Conservation (phyloP, 176 grass and related monocot genomes). For the Pharus latifolius region DNA sequence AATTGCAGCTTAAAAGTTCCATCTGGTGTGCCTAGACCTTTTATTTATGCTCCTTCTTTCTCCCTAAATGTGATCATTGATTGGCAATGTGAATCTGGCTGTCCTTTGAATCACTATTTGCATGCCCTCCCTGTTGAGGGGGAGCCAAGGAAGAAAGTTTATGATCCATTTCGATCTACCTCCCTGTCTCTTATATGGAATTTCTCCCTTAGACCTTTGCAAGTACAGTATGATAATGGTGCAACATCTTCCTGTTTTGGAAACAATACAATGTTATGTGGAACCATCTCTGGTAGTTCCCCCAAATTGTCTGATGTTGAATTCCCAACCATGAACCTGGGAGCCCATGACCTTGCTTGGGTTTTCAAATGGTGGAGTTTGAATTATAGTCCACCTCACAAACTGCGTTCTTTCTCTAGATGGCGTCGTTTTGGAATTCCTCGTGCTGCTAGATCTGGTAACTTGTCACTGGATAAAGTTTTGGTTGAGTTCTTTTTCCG, state of each 20-base stretch:
- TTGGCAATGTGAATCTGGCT: conserved; percentile 96
- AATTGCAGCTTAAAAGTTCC: conserved; percentile 80
- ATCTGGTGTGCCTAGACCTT: conserved; percentile 52
- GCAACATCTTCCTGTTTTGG: conserved; percentile 42
- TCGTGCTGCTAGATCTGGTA: conserved; percentile 80
- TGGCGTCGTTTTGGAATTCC: conserved; percentile 91
- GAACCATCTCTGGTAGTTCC: conserved; percentile 37
- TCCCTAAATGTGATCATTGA: conserved; percentile 87
- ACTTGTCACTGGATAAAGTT: conserved; percentile 97
- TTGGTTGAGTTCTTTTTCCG: conserved; percentile 95
- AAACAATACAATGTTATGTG: conserved; percentile 34
- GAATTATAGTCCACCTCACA: conserved; percentile 94
- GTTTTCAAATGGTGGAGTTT: conserved; percentile 99
- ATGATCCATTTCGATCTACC: conserved; percentile 95
- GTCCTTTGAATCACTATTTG: conserved; percentile 91
- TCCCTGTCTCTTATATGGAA: conserved; percentile 97
- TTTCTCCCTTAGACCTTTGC: conserved; percentile 79
- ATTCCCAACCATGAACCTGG: conserved; percentile 87
- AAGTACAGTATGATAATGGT: conserved; percentile 33
- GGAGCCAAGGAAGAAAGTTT: conserved; percentile 77
- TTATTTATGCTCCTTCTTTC: conserved; percentile 80
- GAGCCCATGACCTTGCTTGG: conserved; percentile 97
- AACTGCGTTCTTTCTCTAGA: conserved; percentile 90
- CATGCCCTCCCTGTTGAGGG: conserved; percentile 84
- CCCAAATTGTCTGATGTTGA: conserved; percentile 43